Evolutionary conservation across 768 basidiomycete species (phyloP), one percentile per base, ranked within the genome.

Genomic region (Pleurotus sapidus): DNA sequence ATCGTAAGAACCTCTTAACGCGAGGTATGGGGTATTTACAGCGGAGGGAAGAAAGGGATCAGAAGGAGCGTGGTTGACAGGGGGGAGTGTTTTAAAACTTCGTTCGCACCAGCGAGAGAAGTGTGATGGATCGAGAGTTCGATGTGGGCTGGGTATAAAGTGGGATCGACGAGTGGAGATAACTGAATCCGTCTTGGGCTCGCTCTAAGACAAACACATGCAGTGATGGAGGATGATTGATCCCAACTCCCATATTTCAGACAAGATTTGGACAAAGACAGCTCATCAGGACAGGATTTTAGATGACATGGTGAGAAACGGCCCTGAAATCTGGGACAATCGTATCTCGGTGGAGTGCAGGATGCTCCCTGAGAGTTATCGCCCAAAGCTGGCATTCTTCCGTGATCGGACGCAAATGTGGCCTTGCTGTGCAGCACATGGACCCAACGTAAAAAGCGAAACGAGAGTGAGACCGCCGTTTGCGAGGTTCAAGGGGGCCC

Each of bases 81-180:
- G 30, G 15, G 27, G 23, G 20, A 20, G 24, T 34, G 18, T 6
- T 34, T 30, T 34, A 30, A 51, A 51, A 51, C n/a, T 34, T 51
- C 37, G 27, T 51, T 51, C 49, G 34, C 49, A 39, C 49, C 49
- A 37, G 49, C 49, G 49, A 51, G 49, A 17, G 48, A 51, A 30
- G 49, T 51, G 49, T 51, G 49, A 51, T 51, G 47, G 47, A 25
- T 2, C 30, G 11, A 34, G 30, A 34, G 30, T 49, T 49, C 15
- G 9, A 15, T 24, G 23, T 27, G 17, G n/a, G 49, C 30, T 51
- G 49, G 49, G 18, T 49, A 24, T 49, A 25, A 17, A 30, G 37
- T 51, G 49, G 49, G 34, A 51, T 51, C 49, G 49, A 51, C 49
- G 12, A 51, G 49, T 51, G 49, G 49, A 37, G 49, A 51, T 51